Conservation (phyloP, 345 rosid species). For the Salix exigua region DNA sequence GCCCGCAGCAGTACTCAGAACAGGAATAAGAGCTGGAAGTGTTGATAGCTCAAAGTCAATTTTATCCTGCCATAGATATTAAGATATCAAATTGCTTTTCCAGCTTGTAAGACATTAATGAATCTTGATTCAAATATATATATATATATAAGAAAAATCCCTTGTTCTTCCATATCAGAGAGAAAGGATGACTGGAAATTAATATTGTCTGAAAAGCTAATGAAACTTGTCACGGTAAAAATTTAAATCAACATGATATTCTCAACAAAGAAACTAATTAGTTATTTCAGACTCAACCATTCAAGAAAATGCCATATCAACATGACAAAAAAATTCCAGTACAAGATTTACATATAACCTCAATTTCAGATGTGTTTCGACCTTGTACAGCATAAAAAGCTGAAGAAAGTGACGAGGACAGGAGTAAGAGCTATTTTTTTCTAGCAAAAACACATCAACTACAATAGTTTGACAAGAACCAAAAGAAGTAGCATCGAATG, state of each 20-base stretch:
- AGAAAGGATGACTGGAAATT: not conserved
- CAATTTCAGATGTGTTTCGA: not conserved
- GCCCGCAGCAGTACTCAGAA: slow-evolving; percentile 81
- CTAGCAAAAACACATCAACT: not conserved
- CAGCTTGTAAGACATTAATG: not conserved
- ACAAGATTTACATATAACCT: not conserved
- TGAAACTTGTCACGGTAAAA: not conserved
- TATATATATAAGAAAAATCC: not conserved
- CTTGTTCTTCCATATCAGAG: not conserved
- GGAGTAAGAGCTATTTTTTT: not conserved
- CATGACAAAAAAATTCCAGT: not conserved
- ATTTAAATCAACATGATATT: not conserved
- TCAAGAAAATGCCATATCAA: not conserved
- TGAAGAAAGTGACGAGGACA: not conserved
- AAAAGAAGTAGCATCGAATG: not conserved
- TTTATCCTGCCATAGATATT: slow-evolving; percentile 62
- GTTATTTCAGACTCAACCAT: not conserved
- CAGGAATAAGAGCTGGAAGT: slow-evolving; percentile 90
- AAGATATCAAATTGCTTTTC: slow-evolving; percentile 13
- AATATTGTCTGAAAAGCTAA: not conserved
- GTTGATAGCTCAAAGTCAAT: slow-evolving; percentile 86
- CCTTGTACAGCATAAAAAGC: not conserved
- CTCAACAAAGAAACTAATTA: not conserved
- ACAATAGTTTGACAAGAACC: not conserved
- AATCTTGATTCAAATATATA: not conserved